phyloP scores from a whole-genome alignment of 805 yeast species.

The Nakazawaea ernobii region DNA sequence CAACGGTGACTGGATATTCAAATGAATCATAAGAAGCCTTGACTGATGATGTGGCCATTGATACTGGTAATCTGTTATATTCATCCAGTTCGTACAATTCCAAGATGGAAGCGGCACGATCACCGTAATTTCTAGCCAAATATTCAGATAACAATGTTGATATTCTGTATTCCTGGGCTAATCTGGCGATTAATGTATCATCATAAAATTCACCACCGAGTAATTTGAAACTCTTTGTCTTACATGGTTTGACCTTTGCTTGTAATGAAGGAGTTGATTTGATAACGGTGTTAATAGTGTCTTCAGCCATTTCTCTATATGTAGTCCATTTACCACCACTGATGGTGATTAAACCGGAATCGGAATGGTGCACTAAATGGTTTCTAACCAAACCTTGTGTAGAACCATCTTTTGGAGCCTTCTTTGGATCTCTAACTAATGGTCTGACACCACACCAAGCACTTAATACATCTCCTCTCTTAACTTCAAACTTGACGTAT shows the following conservation, averaged over 20 bases:
- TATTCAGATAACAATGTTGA: slow-evolving; percentile 75
- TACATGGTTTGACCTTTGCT: slow-evolving; percentile 35
- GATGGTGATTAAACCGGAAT: slow-evolving; percentile 75
- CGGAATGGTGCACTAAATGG: slow-evolving; percentile 64
- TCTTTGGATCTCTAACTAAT: slow-evolving; percentile 76
- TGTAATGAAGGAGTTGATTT: slow-evolving; percentile 34
- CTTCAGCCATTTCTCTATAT: slow-evolving; percentile 96
- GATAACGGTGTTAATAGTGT: slow-evolving; percentile 74
- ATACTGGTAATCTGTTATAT: slow-evolving; percentile 56
- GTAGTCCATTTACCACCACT: slow-evolving; percentile 99
- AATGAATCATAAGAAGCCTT: slow-evolving; percentile 39
- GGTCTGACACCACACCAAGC: slow-evolving; percentile 99
- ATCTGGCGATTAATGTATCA: slow-evolving; percentile 64
- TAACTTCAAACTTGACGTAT: slow-evolving; percentile 82
- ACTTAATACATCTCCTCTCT: slow-evolving; percentile 84
- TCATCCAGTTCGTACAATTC: slow-evolving; percentile 46
- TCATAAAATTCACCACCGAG: slow-evolving; percentile 83
- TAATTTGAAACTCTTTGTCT: slow-evolving; percentile 49
- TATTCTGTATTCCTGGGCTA: slow-evolving; percentile 71
- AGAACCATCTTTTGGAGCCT: slow-evolving; percentile 37
- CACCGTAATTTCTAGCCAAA: slow-evolving; percentile 82
- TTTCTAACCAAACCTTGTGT: slow-evolving; percentile 91
- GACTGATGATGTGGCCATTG: slow-evolving; percentile 39
- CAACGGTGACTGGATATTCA: slow-evolving; percentile 84
- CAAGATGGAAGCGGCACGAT: slow-evolving; percentile 76